phyloP scores from a whole-genome alignment of 2,329 filamentous ascomycete species.

The Exophiala sp. region DNA sequence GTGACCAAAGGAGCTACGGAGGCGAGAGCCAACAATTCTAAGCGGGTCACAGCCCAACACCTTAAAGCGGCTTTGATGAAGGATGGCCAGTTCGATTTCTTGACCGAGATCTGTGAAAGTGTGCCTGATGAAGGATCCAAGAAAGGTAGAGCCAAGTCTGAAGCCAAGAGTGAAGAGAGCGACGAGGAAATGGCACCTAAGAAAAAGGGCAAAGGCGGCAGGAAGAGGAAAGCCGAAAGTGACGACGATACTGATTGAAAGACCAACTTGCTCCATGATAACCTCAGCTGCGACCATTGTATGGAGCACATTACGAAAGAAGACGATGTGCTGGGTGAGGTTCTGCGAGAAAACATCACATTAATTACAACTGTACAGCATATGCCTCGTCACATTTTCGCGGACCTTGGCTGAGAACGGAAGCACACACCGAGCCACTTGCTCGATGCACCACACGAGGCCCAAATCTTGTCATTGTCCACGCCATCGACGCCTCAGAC shows the following conservation, averaged over 20 bases:
- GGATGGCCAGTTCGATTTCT: slow-evolving; percentile 91
- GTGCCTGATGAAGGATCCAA: slow-evolving; percentile 57
- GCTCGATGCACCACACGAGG: not conserved
- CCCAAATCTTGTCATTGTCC: not conserved
- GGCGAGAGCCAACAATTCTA: slow-evolving; percentile 67
- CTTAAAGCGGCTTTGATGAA: slow-evolving; percentile 85
- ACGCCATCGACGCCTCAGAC: not conserved
- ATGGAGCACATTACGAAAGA: not conserved
- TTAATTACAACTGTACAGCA: too few species aligned
- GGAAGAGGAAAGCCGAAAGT: slow-evolving; percentile 21
- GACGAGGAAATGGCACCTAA: slow-evolving; percentile 24
- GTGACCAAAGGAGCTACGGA: slow-evolving; percentile 84
- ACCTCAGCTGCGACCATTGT: not conserved
- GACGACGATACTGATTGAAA: slow-evolving; percentile 22
- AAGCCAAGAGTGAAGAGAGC: slow-evolving; percentile 26
- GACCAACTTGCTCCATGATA: not conserved
- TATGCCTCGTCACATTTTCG: too few species aligned
- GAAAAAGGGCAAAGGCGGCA: slow-evolving; percentile 22
- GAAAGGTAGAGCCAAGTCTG: slow-evolving; percentile 25
- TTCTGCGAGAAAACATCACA: too few species aligned
- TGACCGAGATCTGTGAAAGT: slow-evolving; percentile 84
- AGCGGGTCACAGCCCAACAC: slow-evolving; percentile 85
- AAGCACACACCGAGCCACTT: not conserved
- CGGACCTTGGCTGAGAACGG: not conserved
- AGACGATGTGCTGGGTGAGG: too few species aligned